Base-by-base conservation (phyloP, 805 yeast genomes). In the Wickerhamomyces strasburgensis region DNA sequence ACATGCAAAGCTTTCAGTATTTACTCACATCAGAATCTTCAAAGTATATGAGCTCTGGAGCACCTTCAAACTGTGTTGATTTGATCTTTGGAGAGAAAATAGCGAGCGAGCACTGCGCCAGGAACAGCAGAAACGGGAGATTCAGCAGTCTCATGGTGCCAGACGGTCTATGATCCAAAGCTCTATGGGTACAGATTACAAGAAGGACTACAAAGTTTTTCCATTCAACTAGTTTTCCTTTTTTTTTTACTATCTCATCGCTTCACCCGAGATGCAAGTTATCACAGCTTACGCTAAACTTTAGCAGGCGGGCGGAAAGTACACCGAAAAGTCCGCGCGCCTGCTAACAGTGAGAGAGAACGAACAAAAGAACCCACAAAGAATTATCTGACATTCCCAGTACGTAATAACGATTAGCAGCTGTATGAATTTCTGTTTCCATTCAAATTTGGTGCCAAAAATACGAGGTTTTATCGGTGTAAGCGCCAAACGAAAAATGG, bases 31-130 rank as follows among this genome's bases (percentile, higher is more conserved):
- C 40, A 13, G 61, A 47, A 33, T 58, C 62, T 29, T 58, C 60
- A 38, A 61, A 61, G 40, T 54, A 60, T 17, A 54, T 38, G n/a
- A 58, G 39, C 18, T 55, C 57, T 31, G 60, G 56, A 6, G 54
- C 39, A 5, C 52, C 51, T 7, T 46, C 37, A 19, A 51, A 52
- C 18, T 34, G 24, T 5, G 43, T 35, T 2, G 45, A 31, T 13
- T 42, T 35, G n/a, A 58, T 36, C 27, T 34, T 39, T 31, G 61
- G 64, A 8, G 49, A 44, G 42, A 57, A 58, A 14, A 46, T 40
- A 2, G 51, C 57, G 14, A 35, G 18, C 7, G 47, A 34, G 17
- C 23, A 33, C n/a, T 34, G 41, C 18, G 31, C 36, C 13, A 43
- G 31, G 24, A 45, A 29, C 4, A 43, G 35, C 16, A 47, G 33